Evolutionary conservation across 202 grass and related monocot genomes (phyloP).

Genomic region (Carex arenaria): DNA sequence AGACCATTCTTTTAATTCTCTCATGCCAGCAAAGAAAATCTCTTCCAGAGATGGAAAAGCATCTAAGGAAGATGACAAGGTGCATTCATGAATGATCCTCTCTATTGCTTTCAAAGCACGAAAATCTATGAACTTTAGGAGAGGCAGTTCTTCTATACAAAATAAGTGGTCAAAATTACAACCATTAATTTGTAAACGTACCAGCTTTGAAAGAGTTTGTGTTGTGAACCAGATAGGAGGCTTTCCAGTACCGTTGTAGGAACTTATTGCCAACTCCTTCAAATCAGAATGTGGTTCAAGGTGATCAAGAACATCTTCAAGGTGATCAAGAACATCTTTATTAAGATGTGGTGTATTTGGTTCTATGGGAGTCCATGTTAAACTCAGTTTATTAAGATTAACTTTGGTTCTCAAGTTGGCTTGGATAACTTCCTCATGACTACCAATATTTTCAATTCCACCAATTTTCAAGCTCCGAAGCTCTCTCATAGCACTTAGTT

Average conservation of each 20-base stretch:
- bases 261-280: neutral
- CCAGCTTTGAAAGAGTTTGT: neutral
- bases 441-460: neutral
- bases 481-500: constrained; percentile 4
- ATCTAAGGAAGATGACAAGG: no score
- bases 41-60: no score
- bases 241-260: neutral
- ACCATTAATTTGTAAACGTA: neutral
- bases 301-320: no score
- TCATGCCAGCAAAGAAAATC: no score
- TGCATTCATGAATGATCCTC: no score
- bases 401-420: neutral
- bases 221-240: neutral
- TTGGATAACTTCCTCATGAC: neutral
- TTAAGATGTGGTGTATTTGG: no score
- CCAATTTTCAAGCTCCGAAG: neutral
- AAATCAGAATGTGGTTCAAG: neutral
- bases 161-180: neutral
- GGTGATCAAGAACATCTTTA: no score
- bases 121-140: neutral
- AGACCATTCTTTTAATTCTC: no score
- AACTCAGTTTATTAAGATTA: neutral
- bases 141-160: neutral
- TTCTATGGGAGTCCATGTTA: neutral
- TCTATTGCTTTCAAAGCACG: no score